Percentiles rank a stretch among this genome's conserved stretches.
Evolutionary conservation across 164 flowering plant species (phyloP).

Genomic region (Annona cherimola): DNA sequence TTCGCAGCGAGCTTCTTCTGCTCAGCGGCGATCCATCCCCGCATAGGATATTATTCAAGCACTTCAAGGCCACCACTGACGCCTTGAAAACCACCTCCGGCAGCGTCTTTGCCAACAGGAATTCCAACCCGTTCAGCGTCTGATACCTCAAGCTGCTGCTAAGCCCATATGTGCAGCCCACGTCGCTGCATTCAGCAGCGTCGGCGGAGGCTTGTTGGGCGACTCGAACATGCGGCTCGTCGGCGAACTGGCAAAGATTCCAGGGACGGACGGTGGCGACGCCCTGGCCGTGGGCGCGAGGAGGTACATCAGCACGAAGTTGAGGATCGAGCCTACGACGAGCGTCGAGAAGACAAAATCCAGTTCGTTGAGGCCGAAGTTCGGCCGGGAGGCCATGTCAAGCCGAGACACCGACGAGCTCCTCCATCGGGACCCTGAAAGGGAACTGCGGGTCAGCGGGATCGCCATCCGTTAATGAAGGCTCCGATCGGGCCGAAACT

Average conservation of each 20-base stretch:
- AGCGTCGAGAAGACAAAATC: constrained; percentile 94
- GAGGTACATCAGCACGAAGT: constrained; percentile 81
- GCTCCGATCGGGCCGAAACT: constrained; percentile 51
- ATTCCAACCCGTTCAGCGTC: constrained; percentile 80
- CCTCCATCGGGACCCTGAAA: constrained; percentile 93
- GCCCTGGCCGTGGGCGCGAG: constrained; percentile 60
- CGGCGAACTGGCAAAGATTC: constrained; percentile 69
- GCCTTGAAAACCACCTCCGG: constrained; percentile 60
- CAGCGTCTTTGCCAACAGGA: constrained; percentile 54
- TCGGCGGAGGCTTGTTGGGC: constrained; percentile 85
- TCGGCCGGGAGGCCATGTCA: constrained; percentile 94
- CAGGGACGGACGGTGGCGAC: constrained; percentile 34
- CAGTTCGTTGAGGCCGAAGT: constrained; percentile 88
- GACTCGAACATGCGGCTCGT: constrained; percentile 86
- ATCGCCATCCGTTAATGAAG: constrained; percentile 74
- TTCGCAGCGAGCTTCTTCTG: no score
- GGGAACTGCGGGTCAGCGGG: constrained; percentile 95
- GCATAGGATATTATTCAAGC: constrained; percentile 77
- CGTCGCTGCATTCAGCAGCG: constrained; percentile 68
- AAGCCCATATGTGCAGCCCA: constrained; percentile 89
- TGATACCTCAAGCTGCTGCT: constrained; percentile 90
- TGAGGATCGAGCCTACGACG: constrained; percentile 80
- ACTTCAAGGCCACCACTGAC: constrained; percentile 62
- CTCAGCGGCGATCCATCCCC: no score
- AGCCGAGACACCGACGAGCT: constrained; percentile 62